Evolutionary conservation across 257 asterid species (phyloP).

Genomic region (Lycium ferocissimum): DNA sequence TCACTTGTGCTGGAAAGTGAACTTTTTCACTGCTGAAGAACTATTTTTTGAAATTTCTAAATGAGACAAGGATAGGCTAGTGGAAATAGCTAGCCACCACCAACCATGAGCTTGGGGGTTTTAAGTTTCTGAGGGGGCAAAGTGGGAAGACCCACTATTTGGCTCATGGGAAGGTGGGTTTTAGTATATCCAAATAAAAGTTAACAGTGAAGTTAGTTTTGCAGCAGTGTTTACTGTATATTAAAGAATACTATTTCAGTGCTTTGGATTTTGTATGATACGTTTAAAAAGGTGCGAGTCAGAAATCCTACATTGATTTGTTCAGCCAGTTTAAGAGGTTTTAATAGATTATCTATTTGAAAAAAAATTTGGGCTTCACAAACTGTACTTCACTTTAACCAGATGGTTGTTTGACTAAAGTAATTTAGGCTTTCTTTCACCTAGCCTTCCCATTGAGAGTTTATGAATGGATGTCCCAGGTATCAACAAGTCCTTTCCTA

Average conservation of each 20-base stretch:
- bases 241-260: neutral
- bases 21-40: neutral
- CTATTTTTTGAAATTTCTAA: neutral
- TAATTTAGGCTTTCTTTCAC: neutral
- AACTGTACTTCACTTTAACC: neutral
- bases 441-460: neutral
- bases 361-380: too few relatives aligned
- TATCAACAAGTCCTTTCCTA: neutral
- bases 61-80: neutral
- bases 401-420: neutral
- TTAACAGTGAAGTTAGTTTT: neutral
- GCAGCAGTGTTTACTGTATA: neutral
- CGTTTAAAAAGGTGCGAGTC: neutral
- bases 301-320: neutral
- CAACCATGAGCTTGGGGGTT: neutral
- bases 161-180: neutral
- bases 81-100: neutral
- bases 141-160: neutral
- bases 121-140: neutral
- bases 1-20: too few relatives aligned
- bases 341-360: neutral
- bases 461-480: neutral
- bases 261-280: conserved; percentile 5
- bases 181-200: neutral
- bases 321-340: neutral